These are phyloP conservation scores for Melastoma candidum DNA, from an alignment of 441 rosid species.

Conservation along the genomic window DNA sequence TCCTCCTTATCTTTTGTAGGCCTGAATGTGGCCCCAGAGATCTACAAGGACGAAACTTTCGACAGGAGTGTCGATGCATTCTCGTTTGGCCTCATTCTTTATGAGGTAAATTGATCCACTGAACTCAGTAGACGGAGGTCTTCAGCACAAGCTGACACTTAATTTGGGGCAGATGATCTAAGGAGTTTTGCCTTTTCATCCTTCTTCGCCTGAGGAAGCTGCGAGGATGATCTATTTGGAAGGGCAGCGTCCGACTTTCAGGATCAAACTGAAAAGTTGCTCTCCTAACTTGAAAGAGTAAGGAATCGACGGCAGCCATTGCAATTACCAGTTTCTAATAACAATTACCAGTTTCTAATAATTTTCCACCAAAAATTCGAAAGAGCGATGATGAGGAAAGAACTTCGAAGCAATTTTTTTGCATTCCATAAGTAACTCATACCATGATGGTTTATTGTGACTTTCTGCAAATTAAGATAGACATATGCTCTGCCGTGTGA, in stretches of 20 bases:
- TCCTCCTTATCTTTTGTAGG: too few relatives aligned
- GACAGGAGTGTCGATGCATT: slow-evolving; percentile 81
- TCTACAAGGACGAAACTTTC: slow-evolving; percentile 53
- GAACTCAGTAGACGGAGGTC: not conserved
- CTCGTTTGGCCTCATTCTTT: slow-evolving; percentile 73
- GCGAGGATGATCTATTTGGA: slow-evolving; percentile 53
- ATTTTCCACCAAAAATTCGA: not conserved
- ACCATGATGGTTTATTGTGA: not conserved
- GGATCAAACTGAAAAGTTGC: slow-evolving; percentile 55
- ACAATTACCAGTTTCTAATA: not conserved
- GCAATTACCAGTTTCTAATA: too few relatives aligned
- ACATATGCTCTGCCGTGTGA: not conserved
- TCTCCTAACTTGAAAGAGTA: slow-evolving; percentile 82
- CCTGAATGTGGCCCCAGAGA: not conserved
- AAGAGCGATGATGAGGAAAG: not conserved
- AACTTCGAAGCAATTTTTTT: not conserved
- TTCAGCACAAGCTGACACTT: too few relatives aligned
- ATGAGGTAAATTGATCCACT: slow-evolving; percentile 45
- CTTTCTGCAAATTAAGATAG: not conserved
- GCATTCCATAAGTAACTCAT: too few relatives aligned
- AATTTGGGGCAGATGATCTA: slow-evolving; percentile 64
- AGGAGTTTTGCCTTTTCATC: slow-evolving; percentile 60
- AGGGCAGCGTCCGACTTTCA: slow-evolving; percentile 66
- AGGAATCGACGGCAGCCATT: slow-evolving; percentile 17
- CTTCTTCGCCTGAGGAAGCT: too few relatives aligned